Percentiles rank a stretch among this genome's conserved stretches.
Conservation (phyloP, 1,284 basidiomycete species). For the Macrocybe sp. region DNA sequence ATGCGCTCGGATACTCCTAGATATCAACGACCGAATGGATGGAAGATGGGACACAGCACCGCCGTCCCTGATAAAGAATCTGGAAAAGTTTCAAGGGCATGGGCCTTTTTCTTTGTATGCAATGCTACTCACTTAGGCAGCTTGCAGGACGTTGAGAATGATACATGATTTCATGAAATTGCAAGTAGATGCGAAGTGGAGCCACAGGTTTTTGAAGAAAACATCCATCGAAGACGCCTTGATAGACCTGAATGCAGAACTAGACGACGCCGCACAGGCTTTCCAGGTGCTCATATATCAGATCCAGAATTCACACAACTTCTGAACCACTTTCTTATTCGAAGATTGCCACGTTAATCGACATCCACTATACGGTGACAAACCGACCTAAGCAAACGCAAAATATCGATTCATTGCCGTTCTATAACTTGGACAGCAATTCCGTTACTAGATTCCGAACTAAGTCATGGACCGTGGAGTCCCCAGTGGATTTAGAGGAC, state of each 20-base stretch:
- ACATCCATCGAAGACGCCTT: conserved; percentile 33
- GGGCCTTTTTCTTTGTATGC: conserved; percentile 5
- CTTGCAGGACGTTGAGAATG: conserved; percentile 28
- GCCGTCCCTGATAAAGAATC: conserved; percentile 34
- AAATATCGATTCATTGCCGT: neutral
- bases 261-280: conserved; percentile 41
- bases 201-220: conserved; percentile 34
- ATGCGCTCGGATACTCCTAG: conserved; percentile 38
- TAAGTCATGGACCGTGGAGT: neutral
- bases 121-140: neutral
- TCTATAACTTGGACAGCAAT: neutral
- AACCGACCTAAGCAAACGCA: neutral
- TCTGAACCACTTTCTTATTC: neutral
- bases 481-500: conserved; percentile 3
- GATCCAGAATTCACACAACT: neutral
- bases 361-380: conserved; percentile 40
- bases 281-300: conserved; percentile 35
- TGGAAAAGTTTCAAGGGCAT: conserved; percentile 40
- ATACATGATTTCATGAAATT: conserved; percentile 36
- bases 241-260: conserved; percentile 24
- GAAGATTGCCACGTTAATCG: conserved; percentile 44
- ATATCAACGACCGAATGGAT: conserved; percentile 43
- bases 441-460: neutral
- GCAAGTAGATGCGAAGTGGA: conserved; percentile 37
- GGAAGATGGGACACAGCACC: conserved; percentile 43